Conservation (phyloP, 139 green algal species). For the Protoeuglena noctilucae region DNA sequence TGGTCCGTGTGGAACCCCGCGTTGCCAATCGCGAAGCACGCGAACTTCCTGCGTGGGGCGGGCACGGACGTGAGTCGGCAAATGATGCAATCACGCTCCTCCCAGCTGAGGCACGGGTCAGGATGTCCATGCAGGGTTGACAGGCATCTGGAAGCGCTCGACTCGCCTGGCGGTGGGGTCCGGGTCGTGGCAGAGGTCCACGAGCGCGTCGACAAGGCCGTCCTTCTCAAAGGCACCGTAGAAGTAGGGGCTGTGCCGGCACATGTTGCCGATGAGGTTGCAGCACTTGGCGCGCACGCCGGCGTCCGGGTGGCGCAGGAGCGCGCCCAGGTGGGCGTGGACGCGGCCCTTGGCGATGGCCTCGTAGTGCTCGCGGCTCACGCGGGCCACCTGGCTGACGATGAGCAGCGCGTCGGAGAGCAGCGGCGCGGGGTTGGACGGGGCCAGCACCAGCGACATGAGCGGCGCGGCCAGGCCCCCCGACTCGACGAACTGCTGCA, state of each 20-base stretch:
- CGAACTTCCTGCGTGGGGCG: slow-evolving; percentile 98
- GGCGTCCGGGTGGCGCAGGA: slow-evolving; percentile 38
- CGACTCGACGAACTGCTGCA: slow-evolving; percentile 15
- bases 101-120: too few species aligned
- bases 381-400: slow-evolving; percentile 47
- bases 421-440: slow-evolving; percentile 20
- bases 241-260: slow-evolving; percentile 66
- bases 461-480: slow-evolving; percentile 1
- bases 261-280: slow-evolving; percentile 92
- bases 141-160: slow-evolving; percentile 95
- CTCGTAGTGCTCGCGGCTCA: slow-evolving; percentile 29
- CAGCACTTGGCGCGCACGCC: slow-evolving; percentile 58
- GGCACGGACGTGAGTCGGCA: too few species aligned
- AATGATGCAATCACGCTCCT: too few species aligned
- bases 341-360: slow-evolving; percentile 15
- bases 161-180: slow-evolving; percentile 83
- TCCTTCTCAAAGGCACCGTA: slow-evolving; percentile 50
- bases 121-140: too few species aligned
- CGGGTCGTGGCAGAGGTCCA: slow-evolving; percentile 60
- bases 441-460: background rate
- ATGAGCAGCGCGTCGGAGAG: slow-evolving; percentile 42
- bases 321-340: slow-evolving; percentile 5
- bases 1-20: slow-evolving; percentile 71
- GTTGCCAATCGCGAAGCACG: slow-evolving; percentile 92
- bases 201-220: slow-evolving; percentile 51